Conservation (phyloP, 495 filamentous ascomycete species). For the Xylaria curta region DNA sequence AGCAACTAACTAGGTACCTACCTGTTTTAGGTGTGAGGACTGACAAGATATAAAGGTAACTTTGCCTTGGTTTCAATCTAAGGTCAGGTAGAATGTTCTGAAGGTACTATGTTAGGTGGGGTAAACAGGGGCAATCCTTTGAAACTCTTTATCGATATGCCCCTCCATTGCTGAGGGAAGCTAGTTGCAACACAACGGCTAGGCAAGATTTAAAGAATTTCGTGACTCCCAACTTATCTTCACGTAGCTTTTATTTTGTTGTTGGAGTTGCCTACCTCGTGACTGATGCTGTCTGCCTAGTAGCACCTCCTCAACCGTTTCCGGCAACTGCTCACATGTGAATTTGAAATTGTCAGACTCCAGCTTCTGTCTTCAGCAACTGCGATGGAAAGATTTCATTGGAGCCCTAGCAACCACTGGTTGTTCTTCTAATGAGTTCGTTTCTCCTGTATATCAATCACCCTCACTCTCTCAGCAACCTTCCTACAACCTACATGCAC, state of each 20-base stretch:
- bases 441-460: background rate
- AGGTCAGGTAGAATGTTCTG: too few species aligned
- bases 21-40: background rate
- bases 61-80: background rate
- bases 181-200: background rate
- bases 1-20: background rate
- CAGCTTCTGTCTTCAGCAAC: slow-evolving; percentile 3
- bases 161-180: slow-evolving; percentile 8
- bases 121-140: background rate
- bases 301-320: background rate
- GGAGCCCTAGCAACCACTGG: slow-evolving; percentile 22
- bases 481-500: background rate
- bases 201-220: background rate
- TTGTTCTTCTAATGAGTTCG: slow-evolving; percentile 9
- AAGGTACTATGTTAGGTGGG: background rate
- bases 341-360: background rate
- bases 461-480: background rate
- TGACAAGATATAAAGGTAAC: background rate
- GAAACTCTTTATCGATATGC: slow-evolving; percentile 28
- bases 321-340: background rate
- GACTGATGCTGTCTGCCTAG: background rate
- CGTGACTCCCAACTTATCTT: slow-evolving; percentile 7
- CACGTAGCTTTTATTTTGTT: background rate
- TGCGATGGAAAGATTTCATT: slow-evolving; percentile 22
- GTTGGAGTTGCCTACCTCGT: background rate